phyloP scores from a whole-genome alignment of 176 grass and related monocot species.

The Pharus latifolius region DNA sequence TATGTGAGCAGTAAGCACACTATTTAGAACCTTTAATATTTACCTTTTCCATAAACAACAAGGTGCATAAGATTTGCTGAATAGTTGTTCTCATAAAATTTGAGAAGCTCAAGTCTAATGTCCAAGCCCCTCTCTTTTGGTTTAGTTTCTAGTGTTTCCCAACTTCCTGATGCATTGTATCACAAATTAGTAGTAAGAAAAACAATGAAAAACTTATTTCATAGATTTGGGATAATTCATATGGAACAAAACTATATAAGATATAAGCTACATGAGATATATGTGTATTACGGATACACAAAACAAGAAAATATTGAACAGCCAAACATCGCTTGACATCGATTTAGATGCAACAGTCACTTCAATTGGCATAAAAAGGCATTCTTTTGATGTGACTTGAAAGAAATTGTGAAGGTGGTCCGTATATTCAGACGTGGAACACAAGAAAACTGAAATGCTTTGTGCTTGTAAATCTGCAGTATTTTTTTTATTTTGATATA shows the following conservation, averaged over 20 bases:
- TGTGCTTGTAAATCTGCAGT: background rate
- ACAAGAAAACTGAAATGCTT: background rate
- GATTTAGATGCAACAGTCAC: background rate
- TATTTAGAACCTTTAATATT: constrained; percentile 1
- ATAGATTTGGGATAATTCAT: background rate
- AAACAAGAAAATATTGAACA: background rate
- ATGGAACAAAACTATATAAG: background rate
- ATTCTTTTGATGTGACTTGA: background rate
- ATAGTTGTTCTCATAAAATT: constrained; percentile 85
- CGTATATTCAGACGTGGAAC: background rate
- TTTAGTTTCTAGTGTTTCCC: constrained; percentile 80
- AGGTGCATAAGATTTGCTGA: constrained; percentile 96
- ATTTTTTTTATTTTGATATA: background rate
- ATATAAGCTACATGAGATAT: background rate
- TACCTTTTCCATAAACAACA: constrained; percentile 92
- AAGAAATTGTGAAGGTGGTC: background rate
- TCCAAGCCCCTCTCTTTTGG: constrained; percentile 74
- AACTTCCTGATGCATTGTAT: constrained; percentile 51
- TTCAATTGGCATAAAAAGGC: background rate
- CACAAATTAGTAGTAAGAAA: background rate
- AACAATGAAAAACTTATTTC: background rate
- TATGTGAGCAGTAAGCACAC: background rate
- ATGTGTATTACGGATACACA: background rate
- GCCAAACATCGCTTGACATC: background rate
- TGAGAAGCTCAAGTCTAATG: constrained; percentile 74